These are phyloP conservation scores for Pleomassaria siparia DNA, from an alignment of 2,329 filamentous ascomycete genomes.

Conservation along the genomic window DNA sequence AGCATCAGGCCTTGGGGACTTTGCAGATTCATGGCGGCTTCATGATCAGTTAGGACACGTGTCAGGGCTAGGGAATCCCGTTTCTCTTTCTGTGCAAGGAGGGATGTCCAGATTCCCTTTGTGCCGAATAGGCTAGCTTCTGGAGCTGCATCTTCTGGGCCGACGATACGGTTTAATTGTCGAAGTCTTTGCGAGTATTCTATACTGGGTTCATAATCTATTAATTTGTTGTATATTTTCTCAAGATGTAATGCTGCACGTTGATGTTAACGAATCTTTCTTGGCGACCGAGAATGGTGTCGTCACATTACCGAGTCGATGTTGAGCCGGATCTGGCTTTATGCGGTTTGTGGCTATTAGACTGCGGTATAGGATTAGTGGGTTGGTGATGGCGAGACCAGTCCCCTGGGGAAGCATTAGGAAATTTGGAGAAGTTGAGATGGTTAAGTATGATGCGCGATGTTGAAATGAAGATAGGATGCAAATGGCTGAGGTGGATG, in stretches of 20 bases:
- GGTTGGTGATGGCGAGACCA: constrained; percentile 61
- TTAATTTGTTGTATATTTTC: constrained; percentile 72
- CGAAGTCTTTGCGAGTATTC: constrained; percentile 69
- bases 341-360: constrained; percentile 68
- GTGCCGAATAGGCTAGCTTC: constrained; percentile 35
- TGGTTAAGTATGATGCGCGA: not conserved
- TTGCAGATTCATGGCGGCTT: constrained; percentile 69
- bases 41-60: constrained; percentile 67
- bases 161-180: constrained; percentile 54
- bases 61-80: constrained; percentile 63
- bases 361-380: constrained; percentile 73
- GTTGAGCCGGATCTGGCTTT: constrained; percentile 69
- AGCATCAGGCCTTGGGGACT: constrained; percentile 75
- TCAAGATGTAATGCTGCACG: constrained; percentile 69
- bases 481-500: constrained; percentile 21
- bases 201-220: constrained; percentile 73
- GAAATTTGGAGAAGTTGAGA: constrained; percentile 1
- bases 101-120: constrained; percentile 57
- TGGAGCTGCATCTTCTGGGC: constrained; percentile 27
- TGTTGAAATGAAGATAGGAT: not conserved
- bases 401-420: constrained; percentile 40
- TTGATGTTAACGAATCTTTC: constrained; percentile 15
- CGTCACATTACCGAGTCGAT: constrained; percentile 56
- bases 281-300: constrained; percentile 28
- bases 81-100: constrained; percentile 57